Base-by-base conservation (phyloP, 495 filamentous ascomycete species). In the Talaromyces nanjingensis region DNA sequence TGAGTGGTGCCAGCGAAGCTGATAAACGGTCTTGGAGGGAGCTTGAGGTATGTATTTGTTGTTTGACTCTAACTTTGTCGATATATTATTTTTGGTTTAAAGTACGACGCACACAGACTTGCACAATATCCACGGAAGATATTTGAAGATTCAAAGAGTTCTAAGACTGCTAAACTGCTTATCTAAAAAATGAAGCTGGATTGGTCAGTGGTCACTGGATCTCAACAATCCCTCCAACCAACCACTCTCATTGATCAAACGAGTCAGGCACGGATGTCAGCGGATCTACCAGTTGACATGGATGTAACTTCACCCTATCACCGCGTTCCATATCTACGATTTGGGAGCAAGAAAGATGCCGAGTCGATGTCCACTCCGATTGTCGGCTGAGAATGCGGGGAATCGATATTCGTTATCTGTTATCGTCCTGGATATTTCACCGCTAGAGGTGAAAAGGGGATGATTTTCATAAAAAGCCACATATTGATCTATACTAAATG, bases 1-100 rank as follows among this genome's bases (percentile, higher is more conserved):
- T 55, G 52, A 55, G 52, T 55, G 52, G 52, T 55, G 52, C 52
- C 52, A 55, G 52, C 52, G 52, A 55, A 55, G 52, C 52, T 24
- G 52, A 12, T 27, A 25, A 27, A 54, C 6, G 37, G 37, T 16
- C 14, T 16, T 42, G 37, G 37, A 42, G 37, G 34, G 8, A 39
- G 22, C n/a, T n/a, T n/a, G n/a, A 24, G 11, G 12, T 39, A 42
- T 4, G 9, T 37, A 42, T 42, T 42, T 14, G 37, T 16, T 37
- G 37, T 42, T 16, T 42, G 9, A 42, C 14, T 34, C 27, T 11
- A 37, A 7, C 31, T 11, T 33, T 16, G 14, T 42, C 4, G 37
- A 42, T 42, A 42, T 49, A 18, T 49, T 20, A 6, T 49, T 49
- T 49, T 2, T 9, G 6, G n/a, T 49, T 20, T 22, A 42, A 1